Base-by-base conservation (phyloP, 179 eudicot genomes). In the Heliamphora ciliata region DNA sequence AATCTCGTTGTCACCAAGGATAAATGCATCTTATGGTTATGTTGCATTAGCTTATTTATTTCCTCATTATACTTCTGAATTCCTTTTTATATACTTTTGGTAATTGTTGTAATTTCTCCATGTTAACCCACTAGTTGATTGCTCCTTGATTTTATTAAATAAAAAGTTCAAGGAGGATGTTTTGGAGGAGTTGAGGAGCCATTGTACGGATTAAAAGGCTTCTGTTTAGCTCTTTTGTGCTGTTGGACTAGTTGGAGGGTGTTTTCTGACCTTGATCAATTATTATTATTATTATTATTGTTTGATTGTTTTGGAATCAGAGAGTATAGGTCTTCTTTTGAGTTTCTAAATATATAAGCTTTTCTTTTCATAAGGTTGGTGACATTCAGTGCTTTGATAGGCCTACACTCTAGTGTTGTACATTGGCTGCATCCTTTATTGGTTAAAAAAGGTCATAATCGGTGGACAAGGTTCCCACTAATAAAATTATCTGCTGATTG, bases 371-470 rank as follows among this genome's bases (percentile, higher is more conserved):
- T 8, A 21, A 21, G 65, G 66, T 76, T 58, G 66, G 24, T 24
- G 66, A 58, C 4, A 13, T 51, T 76, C 7, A 56, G 79, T 51
- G 63, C 9, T 75, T 55, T 75, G 78, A 55, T 76, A 55, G 79
- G 21, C 51, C 66, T 11, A 51, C 40, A 58, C n/a, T 76, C 44
- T 40, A 31, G 40, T 31, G 44, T 24, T 75, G 51, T 56, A 14
- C 50, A 76, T 40, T 17, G 58, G 75, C 24, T 74, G 77, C 58
- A 50, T 74, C 31, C 60, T 13, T 40, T 52, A 31, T 74, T 17
- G 40, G 52, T 74, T 13, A 67, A 67, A 24, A 47, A 3, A 2
- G 47, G 71, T 67, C 47, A 31, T 31, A 31, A 31, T 31, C 40
- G 40, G 40, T 24, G 17, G 17, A 40, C 17, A 10, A 68, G 72